phyloP scores from a whole-genome alignment of 495 filamentous ascomycete genomes.

The Penicillium robsamsonii region DNA sequence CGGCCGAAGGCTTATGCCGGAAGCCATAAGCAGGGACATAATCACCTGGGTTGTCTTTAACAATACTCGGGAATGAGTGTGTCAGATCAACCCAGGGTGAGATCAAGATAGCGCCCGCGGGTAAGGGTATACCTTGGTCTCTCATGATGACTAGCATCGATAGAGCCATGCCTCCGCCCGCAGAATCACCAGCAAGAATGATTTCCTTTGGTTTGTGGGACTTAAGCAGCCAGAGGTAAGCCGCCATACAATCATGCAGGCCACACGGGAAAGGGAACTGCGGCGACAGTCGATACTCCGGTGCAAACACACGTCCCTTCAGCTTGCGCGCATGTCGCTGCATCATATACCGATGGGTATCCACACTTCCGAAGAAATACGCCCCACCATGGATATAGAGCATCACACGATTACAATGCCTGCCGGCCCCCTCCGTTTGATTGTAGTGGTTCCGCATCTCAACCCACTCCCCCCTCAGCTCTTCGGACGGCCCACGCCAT shows the following conservation, averaged over 20 bases:
- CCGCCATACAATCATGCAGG: slow-evolving; percentile 80
- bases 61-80: slow-evolving; percentile 89
- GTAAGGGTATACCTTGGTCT: slow-evolving; percentile 76
- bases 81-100: slow-evolving; percentile 93
- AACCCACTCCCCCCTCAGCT: slow-evolving; percentile 85
- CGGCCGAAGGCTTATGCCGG: slow-evolving; percentile 72
- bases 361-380: slow-evolving; percentile 86
- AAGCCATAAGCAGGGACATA: slow-evolving; percentile 89
- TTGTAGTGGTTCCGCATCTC: slow-evolving; percentile 86
- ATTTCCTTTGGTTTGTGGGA: slow-evolving; percentile 74
- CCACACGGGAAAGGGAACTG: slow-evolving; percentile 96
- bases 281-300: slow-evolving; percentile 82
- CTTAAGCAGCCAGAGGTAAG: slow-evolving; percentile 78
- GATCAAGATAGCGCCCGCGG: slow-evolving; percentile 85
- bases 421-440: slow-evolving; percentile 59
- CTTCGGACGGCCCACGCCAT: slow-evolving; percentile 66
- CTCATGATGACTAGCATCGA: slow-evolving; percentile 76
- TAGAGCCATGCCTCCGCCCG: slow-evolving; percentile 83
- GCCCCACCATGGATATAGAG: slow-evolving; percentile 88
- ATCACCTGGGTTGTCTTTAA: slow-evolving; percentile 67
- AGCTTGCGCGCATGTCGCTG: slow-evolving; percentile 93
- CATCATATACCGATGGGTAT: slow-evolving; percentile 94
- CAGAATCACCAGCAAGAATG: slow-evolving; percentile 83
- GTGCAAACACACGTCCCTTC: slow-evolving; percentile 83
- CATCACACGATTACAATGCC: slow-evolving; percentile 70